Evolutionary conservation across 2,329 filamentous ascomycete species (phyloP).

Genomic region (Monilinia fructigena): DNA sequence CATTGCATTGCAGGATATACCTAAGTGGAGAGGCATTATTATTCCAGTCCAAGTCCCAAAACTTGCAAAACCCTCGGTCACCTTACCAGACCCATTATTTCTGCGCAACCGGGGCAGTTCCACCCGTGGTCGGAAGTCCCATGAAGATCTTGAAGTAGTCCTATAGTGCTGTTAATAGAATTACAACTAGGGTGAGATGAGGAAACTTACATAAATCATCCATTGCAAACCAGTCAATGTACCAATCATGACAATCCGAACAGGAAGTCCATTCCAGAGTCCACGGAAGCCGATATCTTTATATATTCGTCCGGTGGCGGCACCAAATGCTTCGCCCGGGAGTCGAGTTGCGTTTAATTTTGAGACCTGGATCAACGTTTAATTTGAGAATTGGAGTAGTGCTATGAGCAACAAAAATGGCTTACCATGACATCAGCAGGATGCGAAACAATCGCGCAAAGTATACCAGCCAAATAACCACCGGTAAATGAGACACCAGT

Average conservation of each 20-base stretch:
- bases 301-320: conserved; percentile 78
- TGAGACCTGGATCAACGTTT: conserved; percentile 45
- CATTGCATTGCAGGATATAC: conserved; percentile 5
- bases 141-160: conserved; percentile 90
- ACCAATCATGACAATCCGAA: conserved; percentile 59
- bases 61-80: background rate
- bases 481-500: conserved; percentile 81
- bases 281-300: conserved; percentile 80
- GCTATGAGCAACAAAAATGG: background rate
- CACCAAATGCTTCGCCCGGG: conserved; percentile 73
- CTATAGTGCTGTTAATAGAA: conserved; percentile 41
- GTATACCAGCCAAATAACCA: conserved; percentile 84
- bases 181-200: background rate
- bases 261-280: conserved; percentile 88
- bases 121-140: conserved; percentile 81
- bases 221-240: conserved; percentile 77
- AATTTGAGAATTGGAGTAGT: background rate
- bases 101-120: conserved; percentile 40
- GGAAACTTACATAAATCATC: conserved; percentile 75
- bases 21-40: background rate
- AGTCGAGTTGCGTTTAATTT: conserved; percentile 82
- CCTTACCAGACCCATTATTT: conserved; percentile 33
- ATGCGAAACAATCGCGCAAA: conserved; percentile 80
- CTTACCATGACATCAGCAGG: conserved; percentile 82
- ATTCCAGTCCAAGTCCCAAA: background rate